Conservation (phyloP, 805 yeast species). For the Tetrapisispora arboricola region DNA sequence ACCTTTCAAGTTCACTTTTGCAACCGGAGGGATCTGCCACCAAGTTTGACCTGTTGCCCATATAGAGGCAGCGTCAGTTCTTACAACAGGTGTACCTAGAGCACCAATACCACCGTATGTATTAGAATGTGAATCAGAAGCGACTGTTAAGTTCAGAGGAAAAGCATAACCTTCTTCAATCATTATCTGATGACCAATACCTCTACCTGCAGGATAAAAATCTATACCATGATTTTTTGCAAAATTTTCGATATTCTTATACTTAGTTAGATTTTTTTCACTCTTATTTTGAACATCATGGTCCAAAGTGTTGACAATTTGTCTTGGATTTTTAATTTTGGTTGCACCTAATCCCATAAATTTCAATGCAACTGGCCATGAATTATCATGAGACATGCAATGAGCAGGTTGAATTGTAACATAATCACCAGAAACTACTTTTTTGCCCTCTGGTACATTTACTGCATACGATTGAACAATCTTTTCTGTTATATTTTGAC, state of each 20-base stretch:
- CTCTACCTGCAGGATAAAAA: constrained; percentile 97
- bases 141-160: constrained; percentile 87
- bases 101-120: constrained; percentile 97
- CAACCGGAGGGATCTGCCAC: constrained; percentile 99
- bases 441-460: constrained; percentile 64
- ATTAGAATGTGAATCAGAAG: constrained; percentile 95
- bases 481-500: constrained; percentile 88
- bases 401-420: constrained; percentile 92
- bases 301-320: constrained; percentile 91
- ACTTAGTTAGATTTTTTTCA: constrained; percentile 81
- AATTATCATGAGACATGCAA: constrained; percentile 98
- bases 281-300: constrained; percentile 95
- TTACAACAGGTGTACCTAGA: constrained; percentile 92
- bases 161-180: constrained; percentile 98
- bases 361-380: constrained; percentile 98
- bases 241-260: constrained; percentile 77
- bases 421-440: constrained; percentile 83
- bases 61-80: constrained; percentile 97
- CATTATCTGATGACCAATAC: constrained; percentile 98
- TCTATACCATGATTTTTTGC: constrained; percentile 88
- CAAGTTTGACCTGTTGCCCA: constrained; percentile 99
- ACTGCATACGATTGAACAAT: constrained; percentile 91
- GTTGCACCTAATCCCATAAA: constrained; percentile 92
- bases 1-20: constrained; percentile 80
- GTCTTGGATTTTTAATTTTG: constrained; percentile 71